Base-by-base conservation (phyloP, 2,329 filamentous ascomycete genomes). In the Fusarium duplospermum region DNA sequence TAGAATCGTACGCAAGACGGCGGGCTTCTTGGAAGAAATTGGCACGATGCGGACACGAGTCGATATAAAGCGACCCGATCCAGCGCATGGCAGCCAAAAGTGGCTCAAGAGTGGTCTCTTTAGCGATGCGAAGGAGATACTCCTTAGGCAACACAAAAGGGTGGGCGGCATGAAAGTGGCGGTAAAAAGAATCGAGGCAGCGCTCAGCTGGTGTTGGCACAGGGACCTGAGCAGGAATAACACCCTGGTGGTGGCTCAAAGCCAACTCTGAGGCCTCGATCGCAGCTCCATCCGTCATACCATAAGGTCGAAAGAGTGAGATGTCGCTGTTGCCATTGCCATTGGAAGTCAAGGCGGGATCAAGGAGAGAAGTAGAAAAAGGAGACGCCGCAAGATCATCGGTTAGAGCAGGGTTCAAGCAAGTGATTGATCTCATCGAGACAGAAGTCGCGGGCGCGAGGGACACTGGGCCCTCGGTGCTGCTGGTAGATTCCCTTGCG, bases 21-120 rank as follows among this genome's bases (percentile, higher is more conserved):
- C 88, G 83, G 5, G 89, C 89, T 77, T 92, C 91, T 66, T 92
- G 89, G 50, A 89, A 86, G 52, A 89, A 89, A 24, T 84, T 84
- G 1, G 85, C 84, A 22, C 87, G 81, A 35, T 84, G 74, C 22
- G 86, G 81, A 38, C 85, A 85, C 14, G 83, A 82, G 35, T 89
- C 86, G 31, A 90, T 80, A 70, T 88, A 90, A 4, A 91, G 80
- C 1, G 89, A 89, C 5, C 89, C 89, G 6, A 89, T 82, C 83
- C 88, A 91, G 67, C 86, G 83, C 79, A 90, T 88, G 31, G 88
- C 87, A 1, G 89, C 85, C 45, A 89, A 72, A 27, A 91, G 81
- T 63, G 87, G 85, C 62, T 85, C 83, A 14, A 89, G 73, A 29
- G 86, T 80, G 29, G 81, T 83, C 58, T 89, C 86, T 62, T 87